A percentile compares a stretch with the other conserved stretches of the same genome.
These are phyloP conservation scores for Phytophthora pinifolia DNA, from an alignment of 352 stramenopile genomes.

Conservation along the genomic window DNA sequence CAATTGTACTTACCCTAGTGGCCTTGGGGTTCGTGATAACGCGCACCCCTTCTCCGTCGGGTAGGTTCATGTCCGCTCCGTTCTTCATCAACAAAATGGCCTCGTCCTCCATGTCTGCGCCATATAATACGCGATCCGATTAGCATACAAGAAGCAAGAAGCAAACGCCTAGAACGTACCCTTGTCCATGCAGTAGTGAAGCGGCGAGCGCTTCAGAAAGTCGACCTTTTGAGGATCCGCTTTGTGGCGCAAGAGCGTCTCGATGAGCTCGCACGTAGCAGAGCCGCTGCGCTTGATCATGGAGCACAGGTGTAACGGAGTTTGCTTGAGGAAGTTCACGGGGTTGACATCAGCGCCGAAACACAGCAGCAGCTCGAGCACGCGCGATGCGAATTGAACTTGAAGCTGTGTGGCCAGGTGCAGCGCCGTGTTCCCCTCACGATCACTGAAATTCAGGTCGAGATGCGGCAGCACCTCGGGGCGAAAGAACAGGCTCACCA, in stretches of 20 bases:
- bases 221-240: conserved; percentile 56
- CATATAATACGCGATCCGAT: conserved; percentile 2
- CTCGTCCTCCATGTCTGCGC: conserved; percentile 61
- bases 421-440: conserved; percentile 70
- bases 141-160: conserved; percentile 1
- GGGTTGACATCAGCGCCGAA: conserved; percentile 67
- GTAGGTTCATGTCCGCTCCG: conserved; percentile 71
- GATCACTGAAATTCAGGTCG: conserved; percentile 64
- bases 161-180: conserved; percentile 29
- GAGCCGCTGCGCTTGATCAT: conserved; percentile 61
- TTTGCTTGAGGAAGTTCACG: conserved; percentile 73
- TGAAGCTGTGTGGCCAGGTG: conserved; percentile 65
- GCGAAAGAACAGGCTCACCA: conserved; percentile 76
- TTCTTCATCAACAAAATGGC: conserved; percentile 59
- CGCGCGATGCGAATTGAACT: conserved; percentile 58
- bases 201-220: conserved; percentile 70
- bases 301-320: conserved; percentile 65
- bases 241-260: conserved; percentile 61
- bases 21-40: conserved; percentile 61
- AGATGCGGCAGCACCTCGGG: conserved; percentile 69
- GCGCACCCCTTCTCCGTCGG: conserved; percentile 55
- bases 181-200: conserved; percentile 81
- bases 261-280: conserved; percentile 50
- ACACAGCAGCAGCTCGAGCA: conserved; percentile 68
- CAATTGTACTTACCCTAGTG: conserved; percentile 44